phyloP scores from a whole-genome alignment of 805 yeast genomes.

The Blastobotrys mokoenaii region DNA sequence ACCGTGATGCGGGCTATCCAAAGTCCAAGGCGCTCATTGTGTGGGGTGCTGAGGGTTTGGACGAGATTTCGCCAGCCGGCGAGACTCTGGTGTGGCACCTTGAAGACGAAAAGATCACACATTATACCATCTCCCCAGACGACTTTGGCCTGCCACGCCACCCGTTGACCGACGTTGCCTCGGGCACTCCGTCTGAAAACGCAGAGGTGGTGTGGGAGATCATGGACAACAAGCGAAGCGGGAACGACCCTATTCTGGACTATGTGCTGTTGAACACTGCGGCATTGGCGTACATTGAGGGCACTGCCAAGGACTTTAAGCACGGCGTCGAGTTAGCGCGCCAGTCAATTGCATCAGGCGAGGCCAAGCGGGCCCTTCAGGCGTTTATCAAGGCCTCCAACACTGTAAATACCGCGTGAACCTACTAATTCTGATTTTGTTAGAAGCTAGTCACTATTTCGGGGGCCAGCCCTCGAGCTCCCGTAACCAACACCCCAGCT shows the following conservation, averaged over 20 bases:
- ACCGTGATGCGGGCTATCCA: slow-evolving; percentile 37
- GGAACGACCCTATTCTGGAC: slow-evolving; percentile 59
- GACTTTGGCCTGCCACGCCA: slow-evolving; percentile 82
- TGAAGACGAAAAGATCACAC: slow-evolving; percentile 29
- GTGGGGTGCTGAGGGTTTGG: slow-evolving; percentile 86
- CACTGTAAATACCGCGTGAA: slow-evolving; percentile 12
- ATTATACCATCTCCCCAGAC: slow-evolving; percentile 38
- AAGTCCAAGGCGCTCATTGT: slow-evolving; percentile 65
- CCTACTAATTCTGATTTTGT: neutral
- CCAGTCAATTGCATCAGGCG: slow-evolving; percentile 56
- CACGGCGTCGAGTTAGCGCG: slow-evolving; percentile 72
- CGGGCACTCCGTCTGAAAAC: slow-evolving; percentile 84
- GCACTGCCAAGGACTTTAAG: slow-evolving; percentile 58
- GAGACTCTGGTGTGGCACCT: slow-evolving; percentile 73
- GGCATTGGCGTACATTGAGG: slow-evolving; percentile 75
- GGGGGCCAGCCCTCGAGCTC: too few relatives aligned
- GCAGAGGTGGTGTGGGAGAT: slow-evolving; percentile 51
- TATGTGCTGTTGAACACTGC: slow-evolving; percentile 87
- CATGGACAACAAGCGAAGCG: slow-evolving; percentile 36
- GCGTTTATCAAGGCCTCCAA: slow-evolving; percentile 38
- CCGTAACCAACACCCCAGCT: too few relatives aligned
- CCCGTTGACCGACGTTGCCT: slow-evolving; percentile 53
- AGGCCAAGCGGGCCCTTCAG: slow-evolving; percentile 53
- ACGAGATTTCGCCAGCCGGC: slow-evolving; percentile 90
- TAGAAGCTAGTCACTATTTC: too few relatives aligned